Conservation (phyloP, 345 rosid genomes). For the Combretum micranthum region DNA sequence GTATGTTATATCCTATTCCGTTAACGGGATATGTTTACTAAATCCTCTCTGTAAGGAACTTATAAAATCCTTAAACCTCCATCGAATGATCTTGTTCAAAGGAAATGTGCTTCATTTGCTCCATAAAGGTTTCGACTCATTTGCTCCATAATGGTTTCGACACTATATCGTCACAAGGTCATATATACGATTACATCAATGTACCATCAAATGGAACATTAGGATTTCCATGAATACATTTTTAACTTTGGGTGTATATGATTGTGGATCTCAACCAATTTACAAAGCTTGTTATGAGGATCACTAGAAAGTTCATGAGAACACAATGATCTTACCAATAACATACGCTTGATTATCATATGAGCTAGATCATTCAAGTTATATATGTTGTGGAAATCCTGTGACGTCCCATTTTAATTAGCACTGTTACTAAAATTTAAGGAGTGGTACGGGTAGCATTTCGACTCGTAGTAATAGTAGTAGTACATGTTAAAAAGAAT, state of each 20-base stretch:
- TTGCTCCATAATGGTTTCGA: too few species aligned
- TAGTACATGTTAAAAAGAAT: too few species aligned
- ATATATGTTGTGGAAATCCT: constrained; percentile 49
- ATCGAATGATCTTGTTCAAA: constrained; percentile 11
- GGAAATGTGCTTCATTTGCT: constrained; percentile 24
- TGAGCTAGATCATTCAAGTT: too few species aligned
- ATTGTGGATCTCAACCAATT: constrained; percentile 43
- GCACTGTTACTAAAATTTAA: constrained; percentile 60
- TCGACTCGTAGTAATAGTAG: too few species aligned
- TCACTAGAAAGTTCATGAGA: constrained; percentile 50
- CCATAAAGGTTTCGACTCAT: constrained; percentile 33
- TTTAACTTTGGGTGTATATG: constrained; percentile 26
- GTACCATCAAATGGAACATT: constrained; percentile 58
- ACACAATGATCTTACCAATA: constrained; percentile 31
- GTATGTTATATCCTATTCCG: constrained; percentile 15
- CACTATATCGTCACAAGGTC: constrained; percentile 40
- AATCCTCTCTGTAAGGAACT: constrained; percentile 41
- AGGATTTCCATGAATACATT: constrained; percentile 39
- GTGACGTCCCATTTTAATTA: constrained; percentile 66
- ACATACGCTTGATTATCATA: background rate
- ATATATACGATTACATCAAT: too few species aligned
- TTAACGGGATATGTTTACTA: constrained; percentile 34
- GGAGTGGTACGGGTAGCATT: constrained; percentile 64
- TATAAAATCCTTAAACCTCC: constrained; percentile 4
- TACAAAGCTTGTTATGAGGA: constrained; percentile 44